phyloP scores from a whole-genome alignment of 345 rosid species.

The Pistacia integerrima region DNA sequence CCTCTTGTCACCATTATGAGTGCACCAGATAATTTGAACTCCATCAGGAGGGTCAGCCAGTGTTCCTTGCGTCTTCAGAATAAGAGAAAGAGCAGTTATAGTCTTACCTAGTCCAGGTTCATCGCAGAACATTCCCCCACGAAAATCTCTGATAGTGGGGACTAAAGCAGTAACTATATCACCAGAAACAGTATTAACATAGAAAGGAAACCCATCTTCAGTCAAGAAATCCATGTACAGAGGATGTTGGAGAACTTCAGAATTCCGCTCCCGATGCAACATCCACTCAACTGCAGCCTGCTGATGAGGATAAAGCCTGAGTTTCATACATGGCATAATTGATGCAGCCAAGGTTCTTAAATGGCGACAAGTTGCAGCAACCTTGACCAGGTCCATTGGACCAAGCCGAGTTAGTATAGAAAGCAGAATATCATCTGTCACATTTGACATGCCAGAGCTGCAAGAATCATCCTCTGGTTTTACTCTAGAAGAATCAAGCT shows the following conservation, averaged over 20 bases:
- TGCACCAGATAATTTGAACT: conserved; percentile 69
- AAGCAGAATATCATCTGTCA: conserved; percentile 68
- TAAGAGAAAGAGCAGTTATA: conserved; percentile 83
- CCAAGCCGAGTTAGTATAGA: conserved; percentile 52
- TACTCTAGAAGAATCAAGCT: conserved; percentile 46
- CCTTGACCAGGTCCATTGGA: conserved; percentile 66
- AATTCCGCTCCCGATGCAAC: conserved; percentile 79
- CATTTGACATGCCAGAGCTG: conserved; percentile 69
- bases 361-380: conserved; percentile 74
- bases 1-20: conserved; percentile 57
- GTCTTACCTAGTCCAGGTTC: conserved; percentile 99
- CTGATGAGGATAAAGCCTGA: conserved; percentile 93
- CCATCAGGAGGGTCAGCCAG: conserved; percentile 83
- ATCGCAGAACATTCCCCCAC: conserved; percentile 97
- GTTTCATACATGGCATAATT: conserved; percentile 86
- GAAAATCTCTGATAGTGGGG: conserved; percentile 79
- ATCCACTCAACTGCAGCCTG: conserved; percentile 93
- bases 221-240: conserved; percentile 57
- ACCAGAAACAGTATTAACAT: conserved; percentile 70
- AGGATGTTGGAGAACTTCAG: conserved; percentile 67
- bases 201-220: conserved; percentile 73
- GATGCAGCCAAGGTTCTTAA: conserved; percentile 65
- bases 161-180: conserved; percentile 57
- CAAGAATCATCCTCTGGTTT: conserved; percentile 36
- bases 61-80: conserved; percentile 87